These are phyloP conservation scores for Globisporangium echinulatum DNA, from an alignment of 352 stramenopile genomes.

Conservation along the genomic window DNA sequence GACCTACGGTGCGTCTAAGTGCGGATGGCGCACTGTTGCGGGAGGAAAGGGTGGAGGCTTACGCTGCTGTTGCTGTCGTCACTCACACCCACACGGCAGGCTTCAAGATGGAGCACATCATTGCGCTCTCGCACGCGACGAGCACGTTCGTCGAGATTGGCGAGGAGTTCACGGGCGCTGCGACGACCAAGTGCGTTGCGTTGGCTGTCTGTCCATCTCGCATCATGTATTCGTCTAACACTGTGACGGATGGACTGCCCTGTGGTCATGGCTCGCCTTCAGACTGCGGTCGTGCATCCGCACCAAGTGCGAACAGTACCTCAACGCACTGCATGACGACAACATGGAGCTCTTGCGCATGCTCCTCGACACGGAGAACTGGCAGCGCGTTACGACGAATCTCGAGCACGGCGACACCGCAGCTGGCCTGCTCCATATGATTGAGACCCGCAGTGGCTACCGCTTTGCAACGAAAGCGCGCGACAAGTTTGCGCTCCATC, in stretches of 20 bases:
- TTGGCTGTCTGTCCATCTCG: no score
- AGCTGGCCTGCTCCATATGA: slow-evolving; percentile 43
- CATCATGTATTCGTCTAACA: no score
- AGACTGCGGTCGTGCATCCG: slow-evolving; percentile 63
- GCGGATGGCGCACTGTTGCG: neutral
- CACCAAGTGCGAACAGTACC: slow-evolving; percentile 77
- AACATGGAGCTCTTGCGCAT: slow-evolving; percentile 79
- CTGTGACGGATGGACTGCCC: no score
- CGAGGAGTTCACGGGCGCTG: slow-evolving; percentile 74
- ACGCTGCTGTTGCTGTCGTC: no score
- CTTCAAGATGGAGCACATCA: slow-evolving; percentile 87
- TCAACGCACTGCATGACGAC: slow-evolving; percentile 75
- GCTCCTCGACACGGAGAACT: slow-evolving; percentile 82
- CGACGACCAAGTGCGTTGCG: slow-evolving; percentile 57
- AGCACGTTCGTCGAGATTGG: slow-evolving; percentile 76
- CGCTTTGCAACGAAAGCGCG: slow-evolving; percentile 43
- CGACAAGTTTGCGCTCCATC: slow-evolving; percentile 30
- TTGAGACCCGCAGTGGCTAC: slow-evolving; percentile 78
- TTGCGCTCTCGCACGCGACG: slow-evolving; percentile 69
- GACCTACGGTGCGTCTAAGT: slow-evolving; percentile 42
- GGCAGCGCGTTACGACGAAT: slow-evolving; percentile 57
- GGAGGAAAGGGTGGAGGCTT: no score
- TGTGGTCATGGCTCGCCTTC: neutral
- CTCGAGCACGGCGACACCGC: slow-evolving; percentile 41
- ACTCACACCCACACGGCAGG: slow-evolving; percentile 23